Percentiles rank a stretch among this genome's conserved stretches.
phyloP scores from a whole-genome alignment of 441 rosid genomes.

The Populus hybrid region DNA sequence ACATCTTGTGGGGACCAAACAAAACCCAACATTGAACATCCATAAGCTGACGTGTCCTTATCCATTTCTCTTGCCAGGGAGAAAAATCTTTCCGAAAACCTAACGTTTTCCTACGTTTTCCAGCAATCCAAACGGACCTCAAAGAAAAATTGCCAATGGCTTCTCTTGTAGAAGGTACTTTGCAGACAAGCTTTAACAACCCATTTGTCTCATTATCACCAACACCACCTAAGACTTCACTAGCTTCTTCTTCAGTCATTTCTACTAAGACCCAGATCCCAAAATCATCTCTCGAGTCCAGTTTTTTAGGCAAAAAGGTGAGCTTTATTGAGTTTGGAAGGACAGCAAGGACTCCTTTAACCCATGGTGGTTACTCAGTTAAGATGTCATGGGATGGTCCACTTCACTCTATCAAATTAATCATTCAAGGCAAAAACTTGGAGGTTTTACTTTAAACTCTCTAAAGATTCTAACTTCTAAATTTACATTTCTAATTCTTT shows the following conservation, averaged over 20 bases:
- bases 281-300: slow-evolving; percentile 30
- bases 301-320: slow-evolving; percentile 31
- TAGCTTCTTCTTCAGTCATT: not conserved
- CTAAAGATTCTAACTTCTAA: too few species aligned
- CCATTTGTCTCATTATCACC: slow-evolving; percentile 1
- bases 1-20: not conserved
- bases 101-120: not conserved
- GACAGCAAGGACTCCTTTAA: not conserved
- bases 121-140: not conserved
- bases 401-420: slow-evolving; percentile 74
- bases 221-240: not conserved
- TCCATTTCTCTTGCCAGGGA: not conserved
- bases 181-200: slow-evolving; percentile 13
- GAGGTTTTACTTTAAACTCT: slow-evolving; percentile 41
- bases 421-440: slow-evolving; percentile 77
- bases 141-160: slow-evolving; percentile 6
- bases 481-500: too few species aligned
- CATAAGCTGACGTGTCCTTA: not conserved
- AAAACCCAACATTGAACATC: not conserved
- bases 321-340: not conserved
- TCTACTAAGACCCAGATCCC: slow-evolving; percentile 14
- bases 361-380: slow-evolving; percentile 10
- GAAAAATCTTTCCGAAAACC: not conserved
- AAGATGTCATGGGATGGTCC: slow-evolving; percentile 92
- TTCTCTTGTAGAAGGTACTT: slow-evolving; percentile 8